Conservation (phyloP, 2,329 filamentous ascomycete genomes). For the Xylariaceae sp. region DNA sequence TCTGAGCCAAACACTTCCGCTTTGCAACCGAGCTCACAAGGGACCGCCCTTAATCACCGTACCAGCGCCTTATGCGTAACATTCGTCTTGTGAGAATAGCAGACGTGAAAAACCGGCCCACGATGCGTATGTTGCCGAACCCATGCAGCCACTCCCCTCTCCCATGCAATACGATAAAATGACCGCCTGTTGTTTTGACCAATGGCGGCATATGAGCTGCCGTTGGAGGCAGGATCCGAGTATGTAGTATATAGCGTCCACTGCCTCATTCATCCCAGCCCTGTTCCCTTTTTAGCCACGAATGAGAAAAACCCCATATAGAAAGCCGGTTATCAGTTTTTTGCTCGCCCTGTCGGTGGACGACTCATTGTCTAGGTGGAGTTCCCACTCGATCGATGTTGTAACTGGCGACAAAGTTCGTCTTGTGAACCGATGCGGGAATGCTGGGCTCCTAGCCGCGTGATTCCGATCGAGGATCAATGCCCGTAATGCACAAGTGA, state of each 20-base stretch:
- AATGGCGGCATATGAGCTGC: conserved; percentile 4
- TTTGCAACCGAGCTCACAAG: conserved; percentile 8
- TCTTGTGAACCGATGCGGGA: conserved; percentile 6
- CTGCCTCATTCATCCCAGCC: conserved; percentile 9
- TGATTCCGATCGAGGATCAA: conserved; percentile 8
- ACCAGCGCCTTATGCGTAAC: conserved; percentile 6
- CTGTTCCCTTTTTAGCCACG: conserved; percentile 13
- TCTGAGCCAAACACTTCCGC: not conserved
- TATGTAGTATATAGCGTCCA: conserved; percentile 19
- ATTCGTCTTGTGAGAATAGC: conserved; percentile 6
- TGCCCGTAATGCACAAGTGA: conserved; percentile 11
- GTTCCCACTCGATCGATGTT: conserved; percentile 7
- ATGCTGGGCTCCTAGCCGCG: conserved; percentile 6
- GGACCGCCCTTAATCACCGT: conserved; percentile 5
- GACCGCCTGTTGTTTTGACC: conserved; percentile 4
- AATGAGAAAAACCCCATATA: conserved; percentile 14
- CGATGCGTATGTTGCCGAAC: conserved; percentile 14
- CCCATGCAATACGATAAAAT: conserved; percentile 19
- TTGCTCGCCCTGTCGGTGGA: not conserved
- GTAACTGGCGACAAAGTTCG: conserved; percentile 12
- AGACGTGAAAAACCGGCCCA: conserved; percentile 13
- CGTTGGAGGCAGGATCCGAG: conserved; percentile 11
- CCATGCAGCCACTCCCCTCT: conserved; percentile 17
- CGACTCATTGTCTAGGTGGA: conserved; percentile 3
- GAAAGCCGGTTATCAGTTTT: conserved; percentile 8